phyloP scores from a whole-genome alignment of 352 stramenopile genomes.

The Thalassiosira hispida region DNA sequence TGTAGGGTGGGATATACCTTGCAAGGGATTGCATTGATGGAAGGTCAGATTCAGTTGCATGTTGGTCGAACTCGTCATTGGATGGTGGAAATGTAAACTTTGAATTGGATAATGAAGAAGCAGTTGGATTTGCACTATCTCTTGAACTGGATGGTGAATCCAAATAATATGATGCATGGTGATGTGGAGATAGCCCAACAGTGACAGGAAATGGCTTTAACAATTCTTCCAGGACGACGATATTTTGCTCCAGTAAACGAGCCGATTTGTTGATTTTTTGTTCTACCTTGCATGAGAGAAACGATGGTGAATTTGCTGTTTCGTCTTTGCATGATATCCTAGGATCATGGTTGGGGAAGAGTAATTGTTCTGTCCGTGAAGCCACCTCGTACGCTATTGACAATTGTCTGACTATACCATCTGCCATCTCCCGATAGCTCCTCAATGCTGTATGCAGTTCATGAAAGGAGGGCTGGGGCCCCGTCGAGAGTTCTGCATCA shows the following conservation, averaged over 20 bases:
- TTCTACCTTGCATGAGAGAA: slow-evolving; percentile 47
- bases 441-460: slow-evolving; percentile 44
- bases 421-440: slow-evolving; percentile 51
- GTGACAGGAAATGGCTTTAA: slow-evolving; percentile 54
- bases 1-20: slow-evolving; percentile 50
- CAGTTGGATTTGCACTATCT: neutral
- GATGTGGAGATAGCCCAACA: slow-evolving; percentile 15
- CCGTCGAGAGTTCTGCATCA: neutral
- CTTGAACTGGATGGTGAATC: slow-evolving; percentile 5
- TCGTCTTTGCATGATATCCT: neutral
- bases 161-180: slow-evolving; percentile 13
- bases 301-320: neutral
- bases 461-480: slow-evolving; percentile 33
- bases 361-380: slow-evolving; percentile 37
- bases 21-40: slow-evolving; percentile 21
- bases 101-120: neutral
- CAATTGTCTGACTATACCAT: slow-evolving; percentile 40
- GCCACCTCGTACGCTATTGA: slow-evolving; percentile 55
- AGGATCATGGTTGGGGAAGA: slow-evolving; percentile 34
- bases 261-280: slow-evolving; percentile 50
- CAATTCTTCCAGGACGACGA: slow-evolving; percentile 49
- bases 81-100: slow-evolving; percentile 33
- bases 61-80: neutral
- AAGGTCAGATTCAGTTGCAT: neutral
- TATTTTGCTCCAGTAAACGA: slow-evolving; percentile 50